Evolutionary conservation across 345 rosid genomes (phyloP).

Genomic region (Salix brachista): DNA sequence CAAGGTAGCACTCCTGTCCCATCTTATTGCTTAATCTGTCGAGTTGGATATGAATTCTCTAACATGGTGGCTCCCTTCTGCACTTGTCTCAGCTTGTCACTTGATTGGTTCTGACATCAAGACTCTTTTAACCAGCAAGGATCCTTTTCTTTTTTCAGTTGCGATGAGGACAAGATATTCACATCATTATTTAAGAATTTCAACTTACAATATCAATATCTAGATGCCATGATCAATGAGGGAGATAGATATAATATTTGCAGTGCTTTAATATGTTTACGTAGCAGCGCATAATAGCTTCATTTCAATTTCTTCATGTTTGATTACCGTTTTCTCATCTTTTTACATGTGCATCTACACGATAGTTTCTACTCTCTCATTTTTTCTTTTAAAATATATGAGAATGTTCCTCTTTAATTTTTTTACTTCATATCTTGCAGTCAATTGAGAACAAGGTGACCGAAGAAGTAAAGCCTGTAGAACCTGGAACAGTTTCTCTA

Average conservation of each 20-base stretch:
- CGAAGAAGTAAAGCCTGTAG: neutral
- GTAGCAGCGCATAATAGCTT: neutral
- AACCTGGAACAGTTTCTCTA: neutral
- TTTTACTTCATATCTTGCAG: neutral
- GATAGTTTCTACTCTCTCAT: neutral
- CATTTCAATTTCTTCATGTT: neutral
- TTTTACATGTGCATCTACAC: neutral
- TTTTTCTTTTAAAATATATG: neutral
- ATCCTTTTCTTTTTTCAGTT: neutral
- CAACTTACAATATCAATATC: neutral
- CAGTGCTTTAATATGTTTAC: neutral
- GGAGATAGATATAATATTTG: neutral
- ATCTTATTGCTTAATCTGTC: neutral
- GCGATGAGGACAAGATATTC: neutral
- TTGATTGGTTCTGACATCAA: neutral
- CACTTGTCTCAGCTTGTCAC: neutral
- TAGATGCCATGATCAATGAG: neutral
- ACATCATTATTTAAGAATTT: neutral
- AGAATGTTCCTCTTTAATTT: neutral
- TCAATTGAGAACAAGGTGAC: slow-evolving; percentile 6
- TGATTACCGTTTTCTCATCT: neutral
- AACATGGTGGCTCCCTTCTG: neutral
- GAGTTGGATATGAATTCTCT: neutral
- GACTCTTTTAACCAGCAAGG: neutral
- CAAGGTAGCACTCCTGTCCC: neutral